phyloP scores from a whole-genome alignment of 148 eudicot genomes.

The Rhododendron ovatum region DNA sequence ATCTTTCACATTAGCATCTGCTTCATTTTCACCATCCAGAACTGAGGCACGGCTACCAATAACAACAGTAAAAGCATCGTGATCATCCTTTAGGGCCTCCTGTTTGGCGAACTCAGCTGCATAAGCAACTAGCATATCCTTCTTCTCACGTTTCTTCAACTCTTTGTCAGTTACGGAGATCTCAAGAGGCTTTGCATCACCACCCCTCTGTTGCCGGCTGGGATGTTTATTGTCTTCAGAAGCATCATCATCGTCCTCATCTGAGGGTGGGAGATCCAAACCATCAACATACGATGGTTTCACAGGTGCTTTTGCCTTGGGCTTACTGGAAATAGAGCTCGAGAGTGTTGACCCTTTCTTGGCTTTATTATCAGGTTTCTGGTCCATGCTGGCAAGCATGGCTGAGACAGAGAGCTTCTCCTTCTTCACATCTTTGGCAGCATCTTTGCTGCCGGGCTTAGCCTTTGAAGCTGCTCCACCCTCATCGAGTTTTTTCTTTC shows the following conservation, averaged over 20 bases:
- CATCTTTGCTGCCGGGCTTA: conserved; percentile 24
- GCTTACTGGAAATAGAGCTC: conserved; percentile 18
- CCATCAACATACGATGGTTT: conserved; percentile 27
- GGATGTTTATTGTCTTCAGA: conserved; percentile 8
- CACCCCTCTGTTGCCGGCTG: conserved; percentile 9
- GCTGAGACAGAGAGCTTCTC: conserved; percentile 44
- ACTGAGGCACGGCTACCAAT: conserved; percentile 41
- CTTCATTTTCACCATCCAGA: conserved; percentile 49
- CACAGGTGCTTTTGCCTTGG: conserved; percentile 22
- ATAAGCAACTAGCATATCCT: conserved; percentile 19
- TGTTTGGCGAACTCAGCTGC: conserved; percentile 22
- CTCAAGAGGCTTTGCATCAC: conserved; percentile 19
- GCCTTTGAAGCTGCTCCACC: conserved; percentile 22
- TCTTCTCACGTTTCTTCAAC: conserved; percentile 29
- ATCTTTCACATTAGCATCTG: conserved; percentile 53
- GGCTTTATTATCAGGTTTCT: conserved; percentile 27
- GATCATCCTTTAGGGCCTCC: conserved; percentile 48
- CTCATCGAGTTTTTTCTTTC: conserved; percentile 45
- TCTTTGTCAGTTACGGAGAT: conserved; percentile 28
- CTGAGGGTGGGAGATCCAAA: conserved; percentile 34
- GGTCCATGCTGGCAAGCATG: conserved; percentile 36
- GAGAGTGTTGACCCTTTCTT: conserved; percentile 21
- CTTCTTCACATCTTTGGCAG: conserved; percentile 41
- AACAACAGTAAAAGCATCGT: conserved; percentile 48
- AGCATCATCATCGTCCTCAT: conserved; percentile 25